Percentiles rank a stretch among this genome's conserved stretches.
These are phyloP conservation scores for Globisporangium cystogenes DNA, from an alignment of 352 stramenopile species.

Conservation along the genomic window DNA sequence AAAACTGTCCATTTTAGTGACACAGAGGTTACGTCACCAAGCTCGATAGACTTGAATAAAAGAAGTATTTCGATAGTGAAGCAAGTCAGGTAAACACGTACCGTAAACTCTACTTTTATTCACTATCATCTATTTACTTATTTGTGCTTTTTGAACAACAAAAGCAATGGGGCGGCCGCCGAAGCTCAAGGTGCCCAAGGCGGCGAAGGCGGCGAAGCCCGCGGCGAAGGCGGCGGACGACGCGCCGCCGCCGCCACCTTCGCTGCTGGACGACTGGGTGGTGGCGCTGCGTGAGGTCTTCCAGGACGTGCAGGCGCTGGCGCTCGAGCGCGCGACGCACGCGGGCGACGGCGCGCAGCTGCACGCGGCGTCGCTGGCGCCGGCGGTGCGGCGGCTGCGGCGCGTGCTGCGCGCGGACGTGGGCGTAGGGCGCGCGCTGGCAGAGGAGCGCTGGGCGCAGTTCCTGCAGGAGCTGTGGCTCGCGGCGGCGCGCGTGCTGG, in stretches of 20 bases:
- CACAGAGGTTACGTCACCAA: too few relatives aligned
- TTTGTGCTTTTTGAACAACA: too few relatives aligned
- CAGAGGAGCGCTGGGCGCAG: constrained; percentile 49
- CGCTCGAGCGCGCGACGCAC: constrained; percentile 43
- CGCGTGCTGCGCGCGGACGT: constrained; percentile 50
- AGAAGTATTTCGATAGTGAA: too few relatives aligned
- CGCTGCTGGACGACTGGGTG: constrained; percentile 39
- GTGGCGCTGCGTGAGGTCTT: constrained; percentile 51
- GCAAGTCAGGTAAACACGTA: too few relatives aligned
- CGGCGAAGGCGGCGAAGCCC: not conserved
- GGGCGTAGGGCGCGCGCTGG: constrained; percentile 23
- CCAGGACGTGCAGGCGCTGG: constrained; percentile 60
- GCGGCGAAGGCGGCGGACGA: not conserved
- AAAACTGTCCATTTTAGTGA: too few relatives aligned
- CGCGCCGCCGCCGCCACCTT: not conserved
- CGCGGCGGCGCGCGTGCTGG: constrained; percentile 41
- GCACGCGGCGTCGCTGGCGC: constrained; percentile 23
- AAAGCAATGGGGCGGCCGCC: not conserved
- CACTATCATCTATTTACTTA: too few relatives aligned
- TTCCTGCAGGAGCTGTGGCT: constrained; percentile 66
- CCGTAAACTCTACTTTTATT: too few relatives aligned
- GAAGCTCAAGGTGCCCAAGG: constrained; percentile 4
- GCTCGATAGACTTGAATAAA: too few relatives aligned
- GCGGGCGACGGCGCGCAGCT: constrained; percentile 16
- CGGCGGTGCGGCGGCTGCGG: constrained; percentile 42